Conservation (phyloP, 2,329 filamentous ascomycete species). For the Niveomyces coronatus region DNA sequence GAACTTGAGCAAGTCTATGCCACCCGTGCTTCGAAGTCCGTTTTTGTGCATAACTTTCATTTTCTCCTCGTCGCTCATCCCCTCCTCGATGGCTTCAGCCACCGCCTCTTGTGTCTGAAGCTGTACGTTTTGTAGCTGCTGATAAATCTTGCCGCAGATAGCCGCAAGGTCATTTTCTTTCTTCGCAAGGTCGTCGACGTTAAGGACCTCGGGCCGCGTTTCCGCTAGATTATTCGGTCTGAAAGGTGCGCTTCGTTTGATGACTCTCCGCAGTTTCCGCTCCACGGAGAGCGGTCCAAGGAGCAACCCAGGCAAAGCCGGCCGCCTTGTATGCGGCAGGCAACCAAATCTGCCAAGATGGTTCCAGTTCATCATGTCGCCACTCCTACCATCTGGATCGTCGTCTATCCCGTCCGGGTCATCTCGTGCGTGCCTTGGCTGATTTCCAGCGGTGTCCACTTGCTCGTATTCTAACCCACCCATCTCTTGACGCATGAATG, state of each 20-base stretch:
- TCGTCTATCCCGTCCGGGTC: constrained; percentile 23
- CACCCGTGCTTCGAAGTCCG: constrained; percentile 56
- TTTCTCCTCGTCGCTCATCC: constrained; percentile 35
- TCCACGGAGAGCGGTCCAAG: constrained; percentile 83
- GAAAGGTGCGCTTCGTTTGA: constrained; percentile 61
- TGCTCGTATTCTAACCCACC: constrained; percentile 42
- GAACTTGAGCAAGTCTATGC: constrained; percentile 74
- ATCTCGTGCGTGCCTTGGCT: constrained; percentile 15
- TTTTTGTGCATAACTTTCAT: constrained; percentile 51
- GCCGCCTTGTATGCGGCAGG: constrained; percentile 61
- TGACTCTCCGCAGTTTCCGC: constrained; percentile 64
- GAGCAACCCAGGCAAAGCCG: constrained; percentile 71
- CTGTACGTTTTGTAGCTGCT: constrained; percentile 44
- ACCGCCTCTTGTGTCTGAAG: constrained; percentile 36
- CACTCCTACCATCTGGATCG: constrained; percentile 47
- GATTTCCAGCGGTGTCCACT: constrained; percentile 28
- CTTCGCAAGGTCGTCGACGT: constrained; percentile 61
- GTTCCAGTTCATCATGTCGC: constrained; percentile 77
- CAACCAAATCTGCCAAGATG: constrained; percentile 71
- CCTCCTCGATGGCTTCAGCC: constrained; percentile 31
- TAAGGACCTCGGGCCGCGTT: constrained; percentile 68
- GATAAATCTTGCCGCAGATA: constrained; percentile 66
- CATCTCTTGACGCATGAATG: constrained; percentile 67
- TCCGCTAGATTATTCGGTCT: constrained; percentile 58
- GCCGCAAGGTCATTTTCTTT: constrained; percentile 71